These are phyloP conservation scores for Nothophaeocryptopus gaeumannii DNA, from an alignment of 2,329 filamentous ascomycete genomes.

Conservation along the genomic window DNA sequence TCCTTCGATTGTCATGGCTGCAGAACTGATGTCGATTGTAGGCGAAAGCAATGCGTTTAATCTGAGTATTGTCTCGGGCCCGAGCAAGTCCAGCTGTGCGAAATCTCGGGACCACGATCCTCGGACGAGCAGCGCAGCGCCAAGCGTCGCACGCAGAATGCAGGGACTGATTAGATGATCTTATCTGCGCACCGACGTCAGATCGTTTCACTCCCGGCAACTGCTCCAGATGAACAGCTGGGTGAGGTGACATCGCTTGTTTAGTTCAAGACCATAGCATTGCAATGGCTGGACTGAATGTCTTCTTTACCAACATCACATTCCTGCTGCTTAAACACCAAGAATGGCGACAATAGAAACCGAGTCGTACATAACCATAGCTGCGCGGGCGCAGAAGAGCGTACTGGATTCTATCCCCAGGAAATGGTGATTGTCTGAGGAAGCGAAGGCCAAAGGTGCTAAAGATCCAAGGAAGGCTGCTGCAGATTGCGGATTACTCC, in stretches of 20 bases:
- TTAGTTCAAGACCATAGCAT: too few species aligned
- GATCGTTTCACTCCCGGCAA: background rate
- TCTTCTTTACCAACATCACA: too few species aligned
- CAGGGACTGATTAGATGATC: slow-evolving; percentile 1
- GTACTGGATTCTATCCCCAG: slow-evolving; percentile 2
- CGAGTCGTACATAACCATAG: slow-evolving; percentile 4
- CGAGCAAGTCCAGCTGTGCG: too few species aligned
- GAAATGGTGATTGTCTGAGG: background rate
- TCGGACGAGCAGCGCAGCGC: too few species aligned
- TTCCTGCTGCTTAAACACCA: too few species aligned
- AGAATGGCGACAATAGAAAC: background rate
- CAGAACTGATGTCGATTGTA: background rate
- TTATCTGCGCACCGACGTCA: background rate
- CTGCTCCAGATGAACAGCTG: too few species aligned
- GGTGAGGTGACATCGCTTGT: too few species aligned
- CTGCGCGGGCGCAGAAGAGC: background rate
- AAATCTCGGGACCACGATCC: too few species aligned
- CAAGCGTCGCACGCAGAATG: background rate
- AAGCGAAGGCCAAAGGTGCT: background rate
- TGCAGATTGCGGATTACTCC: background rate
- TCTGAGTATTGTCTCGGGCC: too few species aligned
- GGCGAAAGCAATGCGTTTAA: too few species aligned
- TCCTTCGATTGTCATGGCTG: slow-evolving; percentile 6
- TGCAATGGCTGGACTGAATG: too few species aligned
- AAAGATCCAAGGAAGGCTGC: background rate